Evolutionary conservation across 306 rosid genomes (phyloP), one percentile per base, ranked within the genome.

Genomic region (Arachis hypogaea): DNA sequence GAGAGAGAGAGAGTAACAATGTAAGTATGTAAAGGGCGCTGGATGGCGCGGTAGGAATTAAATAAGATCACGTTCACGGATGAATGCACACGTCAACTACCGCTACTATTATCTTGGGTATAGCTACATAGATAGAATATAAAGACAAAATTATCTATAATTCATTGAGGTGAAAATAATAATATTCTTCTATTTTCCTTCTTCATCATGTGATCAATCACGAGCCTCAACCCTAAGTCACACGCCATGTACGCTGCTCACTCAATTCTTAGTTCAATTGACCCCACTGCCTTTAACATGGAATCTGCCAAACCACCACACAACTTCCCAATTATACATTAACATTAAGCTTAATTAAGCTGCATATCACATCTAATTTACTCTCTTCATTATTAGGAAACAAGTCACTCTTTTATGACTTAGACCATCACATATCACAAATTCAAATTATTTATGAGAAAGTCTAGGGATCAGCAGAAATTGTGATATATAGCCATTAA

Each of bases 161-260:
- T 2, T 33, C 4, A 49, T 49, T 11, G 2, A 11, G 55, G 55
- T 49, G n/a, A 49, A 49, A 49, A 11, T 49, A 18, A 18, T 18
- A 49, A 49, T 49, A 49, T 49, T 3, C 55, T 49, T 49, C n/a
- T 49, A 4, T 49, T 49, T 49, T 11, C 11, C 2, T 5, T 0
- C 0, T 46, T 33, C 12, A 12, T 75, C 59, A 62, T 43, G 66
- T 60, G 66, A 73, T 41, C 3, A 10, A 28, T 42, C 65, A 66
- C 67, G 61, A 49, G 63, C 52, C 52, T 67, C 75, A 63, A 42
- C 55, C 78, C 78, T 43, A n/a, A 11, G 5, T 9, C 11, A 36
- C 73, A 63, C 78, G 72, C 69, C 29, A 30, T 29, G 62, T 69
- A 54, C 38, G 57, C 81, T 78, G 78, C 61, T 28, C 22, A 9